These are phyloP conservation scores for Austroboletus olivaceoglutinosus DNA, from an alignment of 1,284 basidiomycete genomes.

Conservation along the genomic window DNA sequence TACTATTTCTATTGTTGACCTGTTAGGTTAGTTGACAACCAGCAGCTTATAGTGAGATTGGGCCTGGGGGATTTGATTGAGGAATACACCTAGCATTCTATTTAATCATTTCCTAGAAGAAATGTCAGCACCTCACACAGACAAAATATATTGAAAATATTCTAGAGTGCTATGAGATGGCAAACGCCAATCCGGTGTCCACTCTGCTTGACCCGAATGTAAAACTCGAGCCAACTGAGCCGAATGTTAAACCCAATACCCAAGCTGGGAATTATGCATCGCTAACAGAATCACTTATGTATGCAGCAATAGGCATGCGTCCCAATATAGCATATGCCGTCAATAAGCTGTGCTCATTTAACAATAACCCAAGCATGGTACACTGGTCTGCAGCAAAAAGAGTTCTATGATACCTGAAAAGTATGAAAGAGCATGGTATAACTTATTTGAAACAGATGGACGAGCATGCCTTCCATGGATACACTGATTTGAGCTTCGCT, in stretches of 20 bases:
- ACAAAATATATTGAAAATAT: conserved; percentile 4
- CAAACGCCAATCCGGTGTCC: background rate
- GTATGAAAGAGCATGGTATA: background rate
- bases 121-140: background rate
- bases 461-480: background rate
- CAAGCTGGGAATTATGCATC: background rate
- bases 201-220: background rate
- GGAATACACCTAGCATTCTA: too few species aligned
- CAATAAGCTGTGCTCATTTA: background rate
- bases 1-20: too few species aligned
- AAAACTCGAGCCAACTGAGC: background rate
- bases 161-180: background rate
- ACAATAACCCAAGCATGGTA: background rate
- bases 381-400: background rate
- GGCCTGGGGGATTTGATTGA: too few species aligned
- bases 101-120: too few species aligned
- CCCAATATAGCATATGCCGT: background rate
- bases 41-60: too few species aligned
- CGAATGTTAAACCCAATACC: background rate
- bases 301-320: background rate
- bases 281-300: background rate
- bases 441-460: background rate
- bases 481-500: background rate
- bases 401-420: background rate
- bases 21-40: too few species aligned